These are phyloP conservation scores for Mortierella claussenii DNA, from an alignment of 192 early-diverging fungal species.

Conservation along the genomic window DNA sequence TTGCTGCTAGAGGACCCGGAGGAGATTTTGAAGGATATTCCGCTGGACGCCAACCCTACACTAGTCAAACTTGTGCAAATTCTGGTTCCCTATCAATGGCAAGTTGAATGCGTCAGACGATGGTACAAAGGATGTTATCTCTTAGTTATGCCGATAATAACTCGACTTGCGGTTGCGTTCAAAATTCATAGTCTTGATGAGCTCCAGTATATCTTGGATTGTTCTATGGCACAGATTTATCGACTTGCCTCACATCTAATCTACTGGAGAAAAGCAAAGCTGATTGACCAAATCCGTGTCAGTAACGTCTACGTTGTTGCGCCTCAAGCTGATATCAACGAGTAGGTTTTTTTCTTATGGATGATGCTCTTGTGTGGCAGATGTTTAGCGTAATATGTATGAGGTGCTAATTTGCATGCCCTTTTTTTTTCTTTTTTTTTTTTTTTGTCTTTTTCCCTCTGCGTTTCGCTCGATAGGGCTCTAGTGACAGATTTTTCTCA, in stretches of 20 bases:
- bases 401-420: background rate
- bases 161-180: too few species aligned
- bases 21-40: slow-evolving; percentile 80
- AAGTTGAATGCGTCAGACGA: slow-evolving; percentile 10
- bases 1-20: slow-evolving; percentile 87
- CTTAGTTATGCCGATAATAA: background rate
- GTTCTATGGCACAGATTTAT: slow-evolving; percentile 94
- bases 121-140: background rate
- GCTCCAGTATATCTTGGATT: slow-evolving; percentile 85
- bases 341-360: slow-evolving; percentile 47
- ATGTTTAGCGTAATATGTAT: too few species aligned
- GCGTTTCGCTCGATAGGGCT: slow-evolving; percentile 34
- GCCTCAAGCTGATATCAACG: slow-evolving; percentile 67
- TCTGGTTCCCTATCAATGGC: slow-evolving; percentile 86
- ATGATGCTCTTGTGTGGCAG: background rate
- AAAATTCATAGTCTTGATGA: slow-evolving; percentile 86
- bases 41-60: slow-evolving; percentile 85
- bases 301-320: slow-evolving; percentile 85
- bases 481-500: slow-evolving; percentile 66
- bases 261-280: slow-evolving; percentile 92
- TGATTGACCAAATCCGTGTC: slow-evolving; percentile 84
- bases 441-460: slow-evolving; percentile 25
- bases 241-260: slow-evolving; percentile 90
- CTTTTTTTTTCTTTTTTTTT: slow-evolving; percentile 5
- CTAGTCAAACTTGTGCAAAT: slow-evolving; percentile 89